A percentile compares a stretch with the other conserved stretches of the same genome.
These are phyloP conservation scores for Colletotrichum tropicicola DNA, from an alignment of 2,329 filamentous ascomycete genomes.

Conservation along the genomic window DNA sequence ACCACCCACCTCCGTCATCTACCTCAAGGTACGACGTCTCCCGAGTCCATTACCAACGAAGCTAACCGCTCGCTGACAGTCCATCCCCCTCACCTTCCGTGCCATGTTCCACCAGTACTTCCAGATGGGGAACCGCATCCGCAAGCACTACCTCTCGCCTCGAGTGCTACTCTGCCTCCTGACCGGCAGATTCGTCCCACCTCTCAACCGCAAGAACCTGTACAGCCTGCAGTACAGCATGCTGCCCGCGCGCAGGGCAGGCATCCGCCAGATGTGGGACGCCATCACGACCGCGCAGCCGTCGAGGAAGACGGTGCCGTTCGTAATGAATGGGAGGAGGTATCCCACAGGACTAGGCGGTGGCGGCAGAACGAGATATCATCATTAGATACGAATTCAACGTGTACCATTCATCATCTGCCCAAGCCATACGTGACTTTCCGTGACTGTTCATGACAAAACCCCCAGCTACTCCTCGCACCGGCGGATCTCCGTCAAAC, in stretches of 20 bases:
- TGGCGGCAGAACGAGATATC: slow-evolving; percentile 30
- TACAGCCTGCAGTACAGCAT: slow-evolving; percentile 99
- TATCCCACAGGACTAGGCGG: slow-evolving; percentile 26
- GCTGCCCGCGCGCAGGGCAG: slow-evolving; percentile 83
- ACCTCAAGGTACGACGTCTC: slow-evolving; percentile 75
- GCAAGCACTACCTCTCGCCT: slow-evolving; percentile 93
- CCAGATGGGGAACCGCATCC: slow-evolving; percentile 89
- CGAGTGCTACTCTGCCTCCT: slow-evolving; percentile 87
- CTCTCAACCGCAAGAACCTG: slow-evolving; percentile 91
- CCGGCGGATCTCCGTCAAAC: not conserved
- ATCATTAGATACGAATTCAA: slow-evolving; percentile 31
- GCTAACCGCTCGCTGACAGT: slow-evolving; percentile 55
- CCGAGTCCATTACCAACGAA: not conserved
- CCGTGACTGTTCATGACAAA: no score
- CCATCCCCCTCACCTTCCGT: slow-evolving; percentile 87
- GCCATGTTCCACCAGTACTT: slow-evolving; percentile 98
- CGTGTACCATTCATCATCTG: not conserved
- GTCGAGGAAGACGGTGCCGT: slow-evolving; percentile 53
- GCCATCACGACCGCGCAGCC: slow-evolving; percentile 65
- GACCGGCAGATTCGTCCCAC: slow-evolving; percentile 92
- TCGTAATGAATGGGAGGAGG: slow-evolving; percentile 40
- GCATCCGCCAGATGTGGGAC: slow-evolving; percentile 87
- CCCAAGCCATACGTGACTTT: no score
- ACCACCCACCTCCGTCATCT: slow-evolving; percentile 81
- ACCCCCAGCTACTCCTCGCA: slow-evolving; percentile 6